phyloP scores from a whole-genome alignment of 208 protist genomes.

The Novymonas esmeraldas region DNA sequence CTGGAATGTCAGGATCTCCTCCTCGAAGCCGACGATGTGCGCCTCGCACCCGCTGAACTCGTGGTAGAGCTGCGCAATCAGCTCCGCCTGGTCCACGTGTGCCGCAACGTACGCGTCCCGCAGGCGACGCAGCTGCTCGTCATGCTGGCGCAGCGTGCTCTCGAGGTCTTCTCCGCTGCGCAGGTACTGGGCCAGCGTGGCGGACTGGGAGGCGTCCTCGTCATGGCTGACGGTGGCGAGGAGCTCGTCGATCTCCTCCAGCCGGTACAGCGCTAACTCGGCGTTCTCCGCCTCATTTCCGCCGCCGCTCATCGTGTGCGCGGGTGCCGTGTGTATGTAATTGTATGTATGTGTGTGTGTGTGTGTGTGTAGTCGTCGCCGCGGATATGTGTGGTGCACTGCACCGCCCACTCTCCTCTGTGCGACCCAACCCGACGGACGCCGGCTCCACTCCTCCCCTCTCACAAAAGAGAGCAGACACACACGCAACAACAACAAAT shows the following conservation, averaged over 20 bases:
- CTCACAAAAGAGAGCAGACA: background rate
- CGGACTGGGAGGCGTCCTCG: constrained; percentile 34
- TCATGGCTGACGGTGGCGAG: constrained; percentile 51
- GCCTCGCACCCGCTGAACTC: constrained; percentile 71
- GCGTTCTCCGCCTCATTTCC: constrained; percentile 38
- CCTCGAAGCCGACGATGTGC: constrained; percentile 83
- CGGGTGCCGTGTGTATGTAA: no score
- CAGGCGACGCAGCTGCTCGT: constrained; percentile 63
- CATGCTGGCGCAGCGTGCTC: constrained; percentile 46
- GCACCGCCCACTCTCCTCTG: no score
- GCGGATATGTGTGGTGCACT: no score
- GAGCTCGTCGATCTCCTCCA: constrained; percentile 79
- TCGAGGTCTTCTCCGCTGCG: constrained; percentile 52
- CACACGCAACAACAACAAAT: no score
- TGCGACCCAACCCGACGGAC: no score
- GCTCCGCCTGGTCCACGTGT: constrained; percentile 58
- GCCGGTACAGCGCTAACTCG: constrained; percentile 45
- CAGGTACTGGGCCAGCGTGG: constrained; percentile 54
- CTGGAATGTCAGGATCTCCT: constrained; percentile 84
- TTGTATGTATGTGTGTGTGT: background rate
- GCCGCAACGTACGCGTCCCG: constrained; percentile 69
- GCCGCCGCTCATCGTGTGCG: constrained; percentile 12
- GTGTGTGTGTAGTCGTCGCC: background rate
- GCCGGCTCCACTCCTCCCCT: no score
- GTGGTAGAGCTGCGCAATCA: constrained; percentile 68